A percentile compares a stretch with the other conserved stretches of the same genome.
phyloP scores from a whole-genome alignment of 2,329 filamentous ascomycete species.

The Aspergillus proliferans region DNA sequence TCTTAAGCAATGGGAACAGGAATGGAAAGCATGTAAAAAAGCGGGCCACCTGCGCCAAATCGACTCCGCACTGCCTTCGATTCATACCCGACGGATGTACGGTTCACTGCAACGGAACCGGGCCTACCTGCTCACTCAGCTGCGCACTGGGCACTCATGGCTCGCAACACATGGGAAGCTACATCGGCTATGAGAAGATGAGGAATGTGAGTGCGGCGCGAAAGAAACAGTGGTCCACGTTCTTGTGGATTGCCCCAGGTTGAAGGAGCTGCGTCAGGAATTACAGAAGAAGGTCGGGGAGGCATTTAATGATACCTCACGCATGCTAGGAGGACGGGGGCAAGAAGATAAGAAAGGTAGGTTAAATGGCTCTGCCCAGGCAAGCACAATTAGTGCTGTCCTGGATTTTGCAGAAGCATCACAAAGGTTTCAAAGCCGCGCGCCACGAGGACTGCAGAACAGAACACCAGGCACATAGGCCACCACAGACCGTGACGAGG shows the following conservation, averaged over 20 bases:
- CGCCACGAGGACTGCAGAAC: conserved; percentile 9
- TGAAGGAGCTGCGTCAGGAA: conserved; percentile 2
- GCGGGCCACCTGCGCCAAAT: conserved; percentile 8
- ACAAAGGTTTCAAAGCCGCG: conserved; percentile 16
- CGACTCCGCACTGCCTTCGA: conserved; percentile 4
- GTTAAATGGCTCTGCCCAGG: conserved; percentile 2
- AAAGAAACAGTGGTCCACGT: conserved; percentile 10
- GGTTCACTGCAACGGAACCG: conserved; percentile 9
- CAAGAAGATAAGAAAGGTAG: conserved; percentile 10
- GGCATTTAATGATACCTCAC: conserved; percentile 15
- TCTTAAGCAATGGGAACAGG: background rate
- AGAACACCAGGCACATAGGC: conserved; percentile 7
- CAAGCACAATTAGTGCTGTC: conserved; percentile 4
- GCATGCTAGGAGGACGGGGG: conserved; percentile 15
- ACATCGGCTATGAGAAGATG: conserved; percentile 2
- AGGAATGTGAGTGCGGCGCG: conserved; percentile 14
- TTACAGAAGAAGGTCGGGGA: conserved; percentile 15
- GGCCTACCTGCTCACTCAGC: conserved; percentile 14
- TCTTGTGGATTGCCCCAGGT: background rate
- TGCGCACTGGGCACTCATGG: conserved; percentile 17
- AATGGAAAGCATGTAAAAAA: conserved; percentile 11
- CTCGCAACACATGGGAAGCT: conserved; percentile 11
- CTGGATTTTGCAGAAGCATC: conserved; percentile 16
- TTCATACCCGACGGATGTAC: conserved; percentile 7
- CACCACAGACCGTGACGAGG: conserved; percentile 1